phyloP scores from a whole-genome alignment of 192 early-diverging fungal species.

The Umbelopsis sp. region DNA sequence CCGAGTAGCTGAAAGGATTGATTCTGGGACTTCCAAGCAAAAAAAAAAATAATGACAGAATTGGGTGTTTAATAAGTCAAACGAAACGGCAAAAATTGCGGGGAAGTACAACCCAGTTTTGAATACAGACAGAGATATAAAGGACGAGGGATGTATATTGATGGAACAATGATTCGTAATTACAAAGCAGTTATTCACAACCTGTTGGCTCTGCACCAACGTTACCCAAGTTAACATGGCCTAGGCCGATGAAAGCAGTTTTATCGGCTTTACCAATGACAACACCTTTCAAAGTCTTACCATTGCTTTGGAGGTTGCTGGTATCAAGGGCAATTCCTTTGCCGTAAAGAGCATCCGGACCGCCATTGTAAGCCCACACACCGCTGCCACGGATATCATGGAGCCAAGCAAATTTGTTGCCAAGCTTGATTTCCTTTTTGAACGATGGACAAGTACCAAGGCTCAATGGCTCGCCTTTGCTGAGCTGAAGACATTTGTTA shows the following conservation, averaged over 20 bases:
- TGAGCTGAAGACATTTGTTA: constrained; percentile 30
- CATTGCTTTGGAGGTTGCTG: constrained; percentile 30
- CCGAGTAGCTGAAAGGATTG: no score
- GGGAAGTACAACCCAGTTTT: no score
- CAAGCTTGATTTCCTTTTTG: constrained; percentile 28
- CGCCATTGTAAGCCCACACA: constrained; percentile 35
- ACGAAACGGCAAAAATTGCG: no score
- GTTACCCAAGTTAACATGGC: constrained; percentile 20
- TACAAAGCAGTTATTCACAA: not conserved
- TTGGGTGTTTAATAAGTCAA: no score
- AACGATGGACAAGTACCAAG: constrained; percentile 30
- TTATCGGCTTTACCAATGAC: constrained; percentile 7
- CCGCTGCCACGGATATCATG: constrained; percentile 35
- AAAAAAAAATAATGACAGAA: no score
- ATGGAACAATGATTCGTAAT: not conserved
- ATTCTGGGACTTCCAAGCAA: no score
- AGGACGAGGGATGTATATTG: not conserved
- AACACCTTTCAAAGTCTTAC: constrained; percentile 27
- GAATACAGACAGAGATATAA: no score
- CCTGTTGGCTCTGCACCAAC: not conserved
- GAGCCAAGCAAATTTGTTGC: constrained; percentile 40
- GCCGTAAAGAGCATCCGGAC: constrained; percentile 21
- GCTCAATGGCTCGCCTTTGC: constrained; percentile 20
- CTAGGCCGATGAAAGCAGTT: constrained; percentile 24
- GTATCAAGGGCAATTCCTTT: constrained; percentile 26